These are phyloP conservation scores for Cadophora luteo-olivacea DNA, from an alignment of 2,329 filamentous ascomycete species.

Conservation along the genomic window DNA sequence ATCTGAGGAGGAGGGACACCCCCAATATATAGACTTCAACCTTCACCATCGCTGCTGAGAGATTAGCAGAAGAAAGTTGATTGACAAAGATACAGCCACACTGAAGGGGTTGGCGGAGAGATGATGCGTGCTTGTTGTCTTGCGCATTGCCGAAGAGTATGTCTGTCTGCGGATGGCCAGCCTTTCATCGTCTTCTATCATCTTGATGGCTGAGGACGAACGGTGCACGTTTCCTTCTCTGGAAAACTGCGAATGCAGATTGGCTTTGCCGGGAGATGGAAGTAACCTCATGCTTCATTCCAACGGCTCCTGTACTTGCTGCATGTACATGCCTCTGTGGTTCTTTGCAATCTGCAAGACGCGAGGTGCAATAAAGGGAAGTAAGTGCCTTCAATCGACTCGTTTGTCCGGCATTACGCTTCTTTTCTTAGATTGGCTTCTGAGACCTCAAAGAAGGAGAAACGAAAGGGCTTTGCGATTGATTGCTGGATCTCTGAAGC, in stretches of 20 bases:
- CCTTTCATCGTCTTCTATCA: conserved; percentile 9
- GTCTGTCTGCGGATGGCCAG: background rate
- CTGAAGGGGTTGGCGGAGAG: background rate
- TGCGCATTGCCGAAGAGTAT: background rate
- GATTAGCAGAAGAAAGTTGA: background rate
- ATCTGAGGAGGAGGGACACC: conserved; percentile 16
- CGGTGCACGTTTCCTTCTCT: background rate
- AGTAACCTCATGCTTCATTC: background rate
- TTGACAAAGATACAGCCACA: background rate
- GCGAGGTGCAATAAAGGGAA: background rate
- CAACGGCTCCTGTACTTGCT: background rate
- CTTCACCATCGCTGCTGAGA: background rate
- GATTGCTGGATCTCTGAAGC: background rate
- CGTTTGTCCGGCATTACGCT: background rate
- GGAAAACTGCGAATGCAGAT: background rate
- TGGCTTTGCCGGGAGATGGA: background rate
- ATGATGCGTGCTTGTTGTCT: conserved; percentile 6
- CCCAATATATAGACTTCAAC: conserved; percentile 22
- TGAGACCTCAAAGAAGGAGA: background rate
- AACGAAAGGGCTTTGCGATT: background rate
- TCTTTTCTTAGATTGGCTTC: background rate
- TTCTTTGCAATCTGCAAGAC: background rate
- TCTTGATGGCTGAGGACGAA: conserved; percentile 6
- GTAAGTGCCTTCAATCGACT: background rate
- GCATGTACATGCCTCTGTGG: background rate